Conservation (phyloP, 768 basidiomycete genomes). For the Piloderma croceum region DNA sequence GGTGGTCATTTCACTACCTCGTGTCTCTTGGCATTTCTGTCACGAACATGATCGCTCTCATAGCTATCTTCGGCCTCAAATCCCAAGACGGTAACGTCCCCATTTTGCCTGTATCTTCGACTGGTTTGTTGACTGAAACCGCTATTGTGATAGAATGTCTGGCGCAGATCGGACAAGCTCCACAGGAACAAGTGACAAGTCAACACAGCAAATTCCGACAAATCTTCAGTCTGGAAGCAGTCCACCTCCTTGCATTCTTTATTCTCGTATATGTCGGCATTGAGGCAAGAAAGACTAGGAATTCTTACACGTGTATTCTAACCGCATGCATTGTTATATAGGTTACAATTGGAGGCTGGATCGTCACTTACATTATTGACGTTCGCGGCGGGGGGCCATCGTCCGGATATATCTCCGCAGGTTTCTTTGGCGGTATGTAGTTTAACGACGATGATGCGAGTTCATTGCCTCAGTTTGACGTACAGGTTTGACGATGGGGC, state of each 20-base stretch:
- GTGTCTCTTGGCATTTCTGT: slow-evolving; percentile 21
- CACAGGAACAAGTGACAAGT: slow-evolving; percentile 15
- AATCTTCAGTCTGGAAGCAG: slow-evolving; percentile 30
- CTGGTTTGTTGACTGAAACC: background rate
- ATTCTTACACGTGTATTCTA: background rate
- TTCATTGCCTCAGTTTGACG: background rate
- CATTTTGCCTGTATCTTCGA: background rate
- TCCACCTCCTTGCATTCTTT: slow-evolving; percentile 34
- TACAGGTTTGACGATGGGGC: slow-evolving; percentile 9
- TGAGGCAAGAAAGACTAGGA: slow-evolving; percentile 35
- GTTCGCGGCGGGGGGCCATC: slow-evolving; percentile 32
- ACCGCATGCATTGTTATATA: no score
- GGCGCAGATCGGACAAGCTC: slow-evolving; percentile 28
- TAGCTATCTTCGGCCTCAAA: slow-evolving; percentile 2
- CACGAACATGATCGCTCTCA: slow-evolving; percentile 1
- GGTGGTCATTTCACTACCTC: slow-evolving; percentile 39
- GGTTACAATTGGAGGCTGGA: slow-evolving; percentile 29
- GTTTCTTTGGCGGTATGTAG: slow-evolving; percentile 31
- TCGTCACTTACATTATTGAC: slow-evolving; percentile 33
- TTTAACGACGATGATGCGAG: background rate
- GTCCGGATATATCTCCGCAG: slow-evolving; percentile 37
- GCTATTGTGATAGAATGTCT: slow-evolving; percentile 28
- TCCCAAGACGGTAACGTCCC: background rate
- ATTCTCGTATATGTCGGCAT: slow-evolving; percentile 35
- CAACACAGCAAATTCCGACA: slow-evolving; percentile 31